Conservation (phyloP, 2,329 filamentous ascomycete species). For the Claviceps paspali region DNA sequence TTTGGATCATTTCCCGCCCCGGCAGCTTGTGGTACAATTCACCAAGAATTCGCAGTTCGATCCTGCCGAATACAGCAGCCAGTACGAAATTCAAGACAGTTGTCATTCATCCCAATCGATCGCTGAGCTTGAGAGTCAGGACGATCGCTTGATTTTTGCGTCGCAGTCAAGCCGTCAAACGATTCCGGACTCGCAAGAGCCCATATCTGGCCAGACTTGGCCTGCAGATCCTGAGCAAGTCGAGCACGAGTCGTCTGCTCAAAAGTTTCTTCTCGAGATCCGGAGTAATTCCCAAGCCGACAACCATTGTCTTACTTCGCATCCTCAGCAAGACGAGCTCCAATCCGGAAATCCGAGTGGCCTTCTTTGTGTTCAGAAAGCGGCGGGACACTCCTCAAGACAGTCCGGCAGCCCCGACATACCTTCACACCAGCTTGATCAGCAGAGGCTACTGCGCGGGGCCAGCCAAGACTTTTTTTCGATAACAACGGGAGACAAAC, state of each 20-base stretch:
- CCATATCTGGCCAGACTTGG: constrained; percentile 13
- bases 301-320: neutral
- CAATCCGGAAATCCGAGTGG: neutral
- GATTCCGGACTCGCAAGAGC: constrained; percentile 30
- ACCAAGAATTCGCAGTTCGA: constrained; percentile 18
- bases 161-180: constrained; percentile 20
- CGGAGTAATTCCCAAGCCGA: neutral
- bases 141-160: constrained; percentile 16
- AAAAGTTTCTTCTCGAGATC: neutral
- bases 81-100: constrained; percentile 15
- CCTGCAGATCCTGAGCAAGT: constrained; percentile 5
- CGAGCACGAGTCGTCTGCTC: neutral
- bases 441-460: neutral
- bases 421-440: constrained; percentile 14
- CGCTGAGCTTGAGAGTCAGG: constrained; percentile 21
- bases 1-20: neutral
- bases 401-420: constrained; percentile 4
- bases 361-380: neutral
- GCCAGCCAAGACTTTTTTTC: neutral
- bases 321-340: neutral
- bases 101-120: constrained; percentile 17
- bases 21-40: constrained; percentile 16
- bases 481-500: neutral
- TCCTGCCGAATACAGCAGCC: constrained; percentile 19
- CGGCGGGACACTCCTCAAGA: neutral